Evolutionary conservation across 306 rosid genomes (phyloP).

Genomic region (Luffa aegyptiaca): DNA sequence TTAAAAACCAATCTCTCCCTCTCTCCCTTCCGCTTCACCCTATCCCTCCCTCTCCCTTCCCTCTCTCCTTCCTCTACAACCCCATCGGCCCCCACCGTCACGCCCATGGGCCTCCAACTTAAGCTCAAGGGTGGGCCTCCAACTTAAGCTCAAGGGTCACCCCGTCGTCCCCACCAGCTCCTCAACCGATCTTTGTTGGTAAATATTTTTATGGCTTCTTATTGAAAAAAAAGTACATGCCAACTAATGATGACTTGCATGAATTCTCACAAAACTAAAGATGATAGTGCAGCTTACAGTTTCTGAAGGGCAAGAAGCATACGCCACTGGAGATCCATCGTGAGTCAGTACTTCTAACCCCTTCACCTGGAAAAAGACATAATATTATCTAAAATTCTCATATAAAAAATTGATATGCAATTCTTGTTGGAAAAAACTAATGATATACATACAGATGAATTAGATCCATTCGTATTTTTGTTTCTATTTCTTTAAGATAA

Average conservation of each 20-base stretch:
- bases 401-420: background rate
- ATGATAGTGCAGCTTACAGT: background rate
- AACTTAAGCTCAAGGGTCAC: too few relatives aligned
- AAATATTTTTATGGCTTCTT: background rate
- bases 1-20: too few relatives aligned
- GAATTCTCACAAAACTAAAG: conserved; percentile 1
- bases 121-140: background rate
- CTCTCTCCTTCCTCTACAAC: too few relatives aligned
- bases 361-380: conserved; percentile 49
- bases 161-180: too few relatives aligned
- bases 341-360: conserved; percentile 68
- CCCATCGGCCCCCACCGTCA: too few relatives aligned
- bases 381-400: background rate
- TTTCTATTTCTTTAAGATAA: background rate
- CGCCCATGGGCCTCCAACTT: background rate
- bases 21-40: too few relatives aligned
- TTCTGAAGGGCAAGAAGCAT: conserved; percentile 59
- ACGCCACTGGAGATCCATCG: conserved; percentile 68
- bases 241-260: conserved; percentile 6
- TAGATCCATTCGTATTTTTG: background rate
- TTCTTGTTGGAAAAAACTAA: background rate
- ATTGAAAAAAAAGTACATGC: background rate
- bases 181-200: background rate
- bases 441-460: background rate
- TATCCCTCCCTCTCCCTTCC: too few relatives aligned